These are phyloP conservation scores for Cetradonia linearis DNA, from an alignment of 495 filamentous ascomycete species.

Conservation along the genomic window DNA sequence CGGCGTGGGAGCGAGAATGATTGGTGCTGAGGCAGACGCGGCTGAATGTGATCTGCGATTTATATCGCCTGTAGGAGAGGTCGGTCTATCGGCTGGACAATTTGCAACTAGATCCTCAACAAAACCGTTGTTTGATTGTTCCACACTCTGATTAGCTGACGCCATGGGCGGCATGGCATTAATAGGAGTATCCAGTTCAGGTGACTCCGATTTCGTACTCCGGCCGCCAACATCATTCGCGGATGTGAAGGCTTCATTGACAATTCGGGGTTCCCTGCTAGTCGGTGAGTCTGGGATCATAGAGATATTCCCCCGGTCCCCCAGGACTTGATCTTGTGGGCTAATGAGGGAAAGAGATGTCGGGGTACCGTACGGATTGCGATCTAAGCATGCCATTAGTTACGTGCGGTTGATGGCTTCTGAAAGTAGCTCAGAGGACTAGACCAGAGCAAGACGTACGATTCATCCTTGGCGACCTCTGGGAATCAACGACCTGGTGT, in stretches of 20 bases:
- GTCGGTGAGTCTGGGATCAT: constrained; percentile 22
- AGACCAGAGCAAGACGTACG: constrained; percentile 12
- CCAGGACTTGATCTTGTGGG: background rate
- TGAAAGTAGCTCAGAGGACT: background rate
- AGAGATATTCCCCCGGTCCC: background rate
- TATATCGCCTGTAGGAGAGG: background rate
- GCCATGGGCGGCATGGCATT: constrained; percentile 3
- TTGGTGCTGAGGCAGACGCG: too few relatives aligned
- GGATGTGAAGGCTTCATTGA: background rate
- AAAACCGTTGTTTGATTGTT: background rate
- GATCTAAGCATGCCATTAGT: constrained; percentile 10
- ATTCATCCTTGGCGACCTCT: constrained; percentile 14
- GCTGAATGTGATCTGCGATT: background rate
- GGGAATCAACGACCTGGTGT: constrained; percentile 20
- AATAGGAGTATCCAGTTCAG: constrained; percentile 16
- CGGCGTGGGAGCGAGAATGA: background rate
- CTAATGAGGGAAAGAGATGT: constrained; percentile 16
- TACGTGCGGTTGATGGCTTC: background rate
- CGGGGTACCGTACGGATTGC: constrained; percentile 23
- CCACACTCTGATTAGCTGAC: background rate
- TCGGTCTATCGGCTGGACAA: background rate
- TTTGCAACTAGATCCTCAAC: background rate
- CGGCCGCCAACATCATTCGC: constrained; percentile 1
- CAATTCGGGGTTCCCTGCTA: background rate
- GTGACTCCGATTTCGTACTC: constrained; percentile 21